Conservation (phyloP, 2,329 filamentous ascomycete species). For the Penicillium corylophilum region DNA sequence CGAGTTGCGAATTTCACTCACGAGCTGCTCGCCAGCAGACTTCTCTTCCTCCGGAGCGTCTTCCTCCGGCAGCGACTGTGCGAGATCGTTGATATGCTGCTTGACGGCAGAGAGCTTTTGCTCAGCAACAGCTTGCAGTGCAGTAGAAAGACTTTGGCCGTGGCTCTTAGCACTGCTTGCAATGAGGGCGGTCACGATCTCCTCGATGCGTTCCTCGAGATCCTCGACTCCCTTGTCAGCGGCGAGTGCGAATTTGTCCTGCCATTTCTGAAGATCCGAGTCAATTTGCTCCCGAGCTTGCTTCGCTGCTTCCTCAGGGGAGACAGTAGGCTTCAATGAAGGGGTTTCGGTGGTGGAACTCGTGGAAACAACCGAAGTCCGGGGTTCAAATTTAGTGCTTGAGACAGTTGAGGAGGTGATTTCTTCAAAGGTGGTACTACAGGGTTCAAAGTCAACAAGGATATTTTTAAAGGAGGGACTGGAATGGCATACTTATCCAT, state of each 20-base stretch:
- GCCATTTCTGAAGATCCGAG: constrained; percentile 79
- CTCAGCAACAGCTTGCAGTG: constrained; percentile 67
- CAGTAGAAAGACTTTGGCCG: constrained; percentile 55
- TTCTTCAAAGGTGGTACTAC: constrained; percentile 20
- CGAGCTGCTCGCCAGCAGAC: constrained; percentile 53
- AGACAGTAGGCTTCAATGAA: constrained; percentile 37
- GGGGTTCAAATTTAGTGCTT: constrained; percentile 14
- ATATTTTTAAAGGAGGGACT: not conserved
- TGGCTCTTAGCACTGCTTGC: constrained; percentile 58
- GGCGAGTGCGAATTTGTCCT: constrained; percentile 80
- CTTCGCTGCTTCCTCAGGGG: constrained; percentile 45
- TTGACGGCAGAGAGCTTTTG: constrained; percentile 67
- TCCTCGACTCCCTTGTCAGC: constrained; percentile 79
- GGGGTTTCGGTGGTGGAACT: constrained; percentile 29
- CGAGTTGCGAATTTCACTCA: constrained; percentile 61
- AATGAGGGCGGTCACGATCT: constrained; percentile 73
- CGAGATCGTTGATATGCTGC: constrained; percentile 59
- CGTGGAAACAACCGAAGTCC: constrained; percentile 18
- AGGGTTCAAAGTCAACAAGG: constrained; percentile 9
- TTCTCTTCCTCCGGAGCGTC: constrained; percentile 54
- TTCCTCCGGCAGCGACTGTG: constrained; percentile 58
- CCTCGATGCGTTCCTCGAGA: constrained; percentile 59
- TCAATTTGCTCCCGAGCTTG: constrained; percentile 63
- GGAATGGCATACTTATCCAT: constrained; percentile 45
- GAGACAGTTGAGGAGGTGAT: constrained; percentile 24